phyloP scores from a whole-genome alignment of 2,329 filamentous ascomycete genomes.

The Chaetoscypha palmicola region DNA sequence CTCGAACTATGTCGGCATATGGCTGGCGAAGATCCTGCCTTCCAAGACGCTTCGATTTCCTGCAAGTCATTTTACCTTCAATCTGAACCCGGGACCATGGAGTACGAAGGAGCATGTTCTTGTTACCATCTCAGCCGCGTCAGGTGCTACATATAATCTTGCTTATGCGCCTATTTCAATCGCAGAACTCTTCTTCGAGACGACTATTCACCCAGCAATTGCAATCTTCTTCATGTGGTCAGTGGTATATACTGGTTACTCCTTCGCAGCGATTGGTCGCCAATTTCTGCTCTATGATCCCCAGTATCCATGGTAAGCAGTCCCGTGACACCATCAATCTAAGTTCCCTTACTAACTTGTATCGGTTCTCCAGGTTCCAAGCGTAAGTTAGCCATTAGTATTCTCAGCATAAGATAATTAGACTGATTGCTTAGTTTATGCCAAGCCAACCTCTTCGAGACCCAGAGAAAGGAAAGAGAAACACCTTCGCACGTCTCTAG shows the following conservation, averaged over 20 bases:
- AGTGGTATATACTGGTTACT: slow-evolving; percentile 52
- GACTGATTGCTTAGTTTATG: slow-evolving; percentile 30
- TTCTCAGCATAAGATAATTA: neutral
- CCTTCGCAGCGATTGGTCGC: slow-evolving; percentile 49
- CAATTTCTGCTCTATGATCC: slow-evolving; percentile 53
- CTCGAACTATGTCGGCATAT: slow-evolving; percentile 40
- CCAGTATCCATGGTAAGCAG: slow-evolving; percentile 44
- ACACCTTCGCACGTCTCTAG: slow-evolving; percentile 41
- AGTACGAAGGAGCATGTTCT: slow-evolving; percentile 28
- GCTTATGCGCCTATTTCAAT: slow-evolving; percentile 47
- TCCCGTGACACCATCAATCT: slow-evolving; percentile 4
- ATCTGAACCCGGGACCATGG: slow-evolving; percentile 27
- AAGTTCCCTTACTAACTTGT: slow-evolving; percentile 13
- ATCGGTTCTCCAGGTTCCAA: slow-evolving; percentile 41
- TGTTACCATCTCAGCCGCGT: slow-evolving; percentile 41
- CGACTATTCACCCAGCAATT: slow-evolving; percentile 44
- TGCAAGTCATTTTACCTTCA: slow-evolving; percentile 36
- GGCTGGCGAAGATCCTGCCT: slow-evolving; percentile 38
- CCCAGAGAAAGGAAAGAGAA: slow-evolving; percentile 45
- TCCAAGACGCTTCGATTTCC: slow-evolving; percentile 38
- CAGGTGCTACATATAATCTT: slow-evolving; percentile 45
- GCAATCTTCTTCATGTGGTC: slow-evolving; percentile 54
- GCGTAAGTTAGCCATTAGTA: slow-evolving; percentile 35
- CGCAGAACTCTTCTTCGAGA: slow-evolving; percentile 50
- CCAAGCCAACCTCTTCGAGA: slow-evolving; percentile 53